Conservation (phyloP, 768 basidiomycete genomes). For the Paxillus ammoniavirescens region DNA sequence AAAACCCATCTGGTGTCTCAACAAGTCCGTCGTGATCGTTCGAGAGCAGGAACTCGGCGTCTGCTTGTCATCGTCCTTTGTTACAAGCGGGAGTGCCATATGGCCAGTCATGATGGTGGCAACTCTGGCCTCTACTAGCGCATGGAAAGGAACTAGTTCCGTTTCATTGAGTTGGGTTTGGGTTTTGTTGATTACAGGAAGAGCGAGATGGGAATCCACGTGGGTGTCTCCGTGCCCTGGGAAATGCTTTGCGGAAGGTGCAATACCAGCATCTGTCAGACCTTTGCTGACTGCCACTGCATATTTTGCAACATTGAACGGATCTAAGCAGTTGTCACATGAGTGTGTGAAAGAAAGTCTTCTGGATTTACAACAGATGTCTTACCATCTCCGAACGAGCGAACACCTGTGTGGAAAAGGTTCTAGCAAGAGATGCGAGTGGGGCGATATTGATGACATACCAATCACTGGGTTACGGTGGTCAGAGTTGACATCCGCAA, state of each 20-base stretch:
- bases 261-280: conserved; percentile 47
- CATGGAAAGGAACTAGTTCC: conserved; percentile 61
- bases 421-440: background rate
- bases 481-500: conserved; percentile 73
- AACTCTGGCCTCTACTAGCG: conserved; percentile 39
- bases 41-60: conserved; percentile 60
- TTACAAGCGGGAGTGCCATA: conserved; percentile 63
- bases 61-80: conserved; percentile 38
- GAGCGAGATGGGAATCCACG: conserved; percentile 65
- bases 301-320: conserved; percentile 47
- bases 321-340: conserved; percentile 39
- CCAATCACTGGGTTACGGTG: conserved; percentile 70
- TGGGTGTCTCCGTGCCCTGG: conserved; percentile 76
- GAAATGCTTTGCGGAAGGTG: conserved; percentile 68
- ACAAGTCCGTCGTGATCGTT: conserved; percentile 48
- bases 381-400: conserved; percentile 69
- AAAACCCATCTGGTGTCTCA: conserved; percentile 52
- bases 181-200: conserved; percentile 59
- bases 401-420: conserved; percentile 44
- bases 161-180: conserved; percentile 38
- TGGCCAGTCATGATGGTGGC: conserved; percentile 73
- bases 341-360: background rate
- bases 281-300: conserved; percentile 48
- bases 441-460: conserved; percentile 23
- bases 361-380: background rate